Evolutionary conservation across 495 filamentous ascomycete species (phyloP).

Genomic region (Hypoxylon perforatum): DNA sequence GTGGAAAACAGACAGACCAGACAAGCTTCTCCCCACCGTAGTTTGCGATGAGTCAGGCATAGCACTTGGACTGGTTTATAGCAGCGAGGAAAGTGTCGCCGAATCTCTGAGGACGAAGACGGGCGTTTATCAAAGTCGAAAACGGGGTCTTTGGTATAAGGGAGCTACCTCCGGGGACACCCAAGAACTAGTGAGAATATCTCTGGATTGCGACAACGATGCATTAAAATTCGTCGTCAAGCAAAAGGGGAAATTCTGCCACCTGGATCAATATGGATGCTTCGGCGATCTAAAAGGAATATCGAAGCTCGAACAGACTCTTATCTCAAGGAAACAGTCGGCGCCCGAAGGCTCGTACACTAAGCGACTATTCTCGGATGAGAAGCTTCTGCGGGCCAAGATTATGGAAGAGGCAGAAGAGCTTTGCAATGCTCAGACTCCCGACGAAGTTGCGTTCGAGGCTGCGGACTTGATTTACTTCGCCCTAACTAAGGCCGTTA

Average conservation of each 20-base stretch:
- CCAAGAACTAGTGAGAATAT: slow-evolving; percentile 86
- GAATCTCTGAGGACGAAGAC: slow-evolving; percentile 88
- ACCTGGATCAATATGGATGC: slow-evolving; percentile 89
- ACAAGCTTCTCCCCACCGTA: slow-evolving; percentile 85
- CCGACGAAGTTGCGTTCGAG: slow-evolving; percentile 89
- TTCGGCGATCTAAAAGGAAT: slow-evolving; percentile 88
- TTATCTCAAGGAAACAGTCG: slow-evolving; percentile 78
- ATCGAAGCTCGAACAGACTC: slow-evolving; percentile 83
- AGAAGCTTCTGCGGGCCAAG: slow-evolving; percentile 89
- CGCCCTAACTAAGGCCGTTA: slow-evolving; percentile 86
- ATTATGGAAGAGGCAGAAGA: slow-evolving; percentile 99
- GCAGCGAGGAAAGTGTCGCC: slow-evolving; percentile 85
- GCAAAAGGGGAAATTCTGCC: slow-evolving; percentile 95
- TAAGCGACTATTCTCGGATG: slow-evolving; percentile 88
- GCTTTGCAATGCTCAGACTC: slow-evolving; percentile 83
- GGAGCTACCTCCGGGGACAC: slow-evolving; percentile 92
- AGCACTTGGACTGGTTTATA: slow-evolving; percentile 91
- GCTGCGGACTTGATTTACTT: slow-evolving; percentile 97
- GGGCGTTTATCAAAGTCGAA: slow-evolving; percentile 95
- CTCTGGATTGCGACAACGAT: slow-evolving; percentile 91
- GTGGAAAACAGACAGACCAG: slow-evolving; percentile 82
- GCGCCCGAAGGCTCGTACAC: slow-evolving; percentile 94
- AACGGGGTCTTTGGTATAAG: slow-evolving; percentile 96
- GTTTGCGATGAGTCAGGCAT: slow-evolving; percentile 90
- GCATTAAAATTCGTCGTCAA: slow-evolving; percentile 88